Conservation (phyloP, 371 early-diverging fungal genomes). For the Mucor piriformis region DNA sequence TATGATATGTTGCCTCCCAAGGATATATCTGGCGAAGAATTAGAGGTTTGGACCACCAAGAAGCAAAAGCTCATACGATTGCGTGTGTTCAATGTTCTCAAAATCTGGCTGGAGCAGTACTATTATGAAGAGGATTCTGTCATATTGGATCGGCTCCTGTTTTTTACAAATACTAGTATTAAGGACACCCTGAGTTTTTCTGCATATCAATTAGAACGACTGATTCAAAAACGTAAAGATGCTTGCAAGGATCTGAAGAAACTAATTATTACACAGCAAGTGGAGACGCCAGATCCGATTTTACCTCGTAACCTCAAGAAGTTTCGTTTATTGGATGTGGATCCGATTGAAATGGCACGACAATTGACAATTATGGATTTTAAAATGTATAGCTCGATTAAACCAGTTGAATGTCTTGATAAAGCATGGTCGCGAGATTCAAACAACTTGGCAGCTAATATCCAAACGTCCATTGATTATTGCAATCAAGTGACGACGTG, state of each 20-base stretch:
- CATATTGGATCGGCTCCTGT: constrained; percentile 69
- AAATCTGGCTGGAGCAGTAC: constrained; percentile 89
- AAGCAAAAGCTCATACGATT: constrained; percentile 86
- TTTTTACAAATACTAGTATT: constrained; percentile 78
- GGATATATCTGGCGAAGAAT: constrained; percentile 64
- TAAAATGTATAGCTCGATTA: constrained; percentile 76
- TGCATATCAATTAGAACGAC: constrained; percentile 74
- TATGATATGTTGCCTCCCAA: constrained; percentile 77
- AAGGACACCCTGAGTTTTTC: constrained; percentile 70
- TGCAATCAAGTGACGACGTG: constrained; percentile 80
- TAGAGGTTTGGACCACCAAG: constrained; percentile 76
- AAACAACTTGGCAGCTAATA: constrained; percentile 57
- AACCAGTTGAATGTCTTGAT: constrained; percentile 84
- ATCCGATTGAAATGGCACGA: constrained; percentile 91
- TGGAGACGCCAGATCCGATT: constrained; percentile 71
- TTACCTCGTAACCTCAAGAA: constrained; percentile 69
- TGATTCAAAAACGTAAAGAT: constrained; percentile 70
- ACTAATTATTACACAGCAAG: constrained; percentile 61
- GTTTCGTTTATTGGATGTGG: constrained; percentile 79
- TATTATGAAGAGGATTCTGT: constrained; percentile 73
- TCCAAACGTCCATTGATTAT: constrained; percentile 76
- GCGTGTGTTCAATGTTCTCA: constrained; percentile 89
- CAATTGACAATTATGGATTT: constrained; percentile 93
- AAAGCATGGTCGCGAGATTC: constrained; percentile 83
- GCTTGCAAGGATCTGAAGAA: constrained; percentile 59